phyloP scores from a whole-genome alignment of 225 moss, liverwort and hornwort genomes.

The Polytrichum formosum region DNA sequence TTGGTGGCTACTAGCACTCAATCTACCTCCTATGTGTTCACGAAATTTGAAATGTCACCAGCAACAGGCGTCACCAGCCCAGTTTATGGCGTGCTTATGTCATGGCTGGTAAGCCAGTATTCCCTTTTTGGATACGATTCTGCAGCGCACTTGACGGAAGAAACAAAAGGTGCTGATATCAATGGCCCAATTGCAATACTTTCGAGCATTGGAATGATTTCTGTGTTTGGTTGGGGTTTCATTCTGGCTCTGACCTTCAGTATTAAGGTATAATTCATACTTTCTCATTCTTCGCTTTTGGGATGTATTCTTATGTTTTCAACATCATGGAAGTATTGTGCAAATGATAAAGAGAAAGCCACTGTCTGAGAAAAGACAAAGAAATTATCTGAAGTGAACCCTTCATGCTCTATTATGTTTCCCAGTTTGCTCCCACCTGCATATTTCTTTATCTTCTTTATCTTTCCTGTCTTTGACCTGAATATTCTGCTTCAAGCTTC shows the following conservation, averaged over 20 bases:
- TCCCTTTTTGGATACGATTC: constrained; percentile 82
- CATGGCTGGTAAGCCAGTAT: constrained; percentile 89
- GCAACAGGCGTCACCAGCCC: constrained; percentile 60
- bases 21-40: constrained; percentile 76
- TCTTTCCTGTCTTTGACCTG: background rate
- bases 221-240: constrained; percentile 75
- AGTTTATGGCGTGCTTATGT: constrained; percentile 66
- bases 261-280: constrained; percentile 56
- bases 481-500: no score
- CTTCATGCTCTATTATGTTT: background rate
- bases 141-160: constrained; percentile 88
- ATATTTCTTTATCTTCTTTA: background rate
- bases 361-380: background rate
- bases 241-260: constrained; percentile 78
- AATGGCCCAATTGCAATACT: constrained; percentile 93
- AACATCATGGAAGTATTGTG: background rate
- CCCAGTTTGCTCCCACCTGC: background rate
- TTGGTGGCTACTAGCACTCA: constrained; percentile 73
- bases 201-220: constrained; percentile 79
- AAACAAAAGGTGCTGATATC: constrained; percentile 71
- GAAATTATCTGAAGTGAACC: background rate
- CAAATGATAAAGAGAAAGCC: background rate
- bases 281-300: background rate
- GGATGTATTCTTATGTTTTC: background rate
- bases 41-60: constrained; percentile 55